Evolutionary conservation across 1,139 yeast species (phyloP).

Genomic region (Suhomyces chickasaworum): DNA sequence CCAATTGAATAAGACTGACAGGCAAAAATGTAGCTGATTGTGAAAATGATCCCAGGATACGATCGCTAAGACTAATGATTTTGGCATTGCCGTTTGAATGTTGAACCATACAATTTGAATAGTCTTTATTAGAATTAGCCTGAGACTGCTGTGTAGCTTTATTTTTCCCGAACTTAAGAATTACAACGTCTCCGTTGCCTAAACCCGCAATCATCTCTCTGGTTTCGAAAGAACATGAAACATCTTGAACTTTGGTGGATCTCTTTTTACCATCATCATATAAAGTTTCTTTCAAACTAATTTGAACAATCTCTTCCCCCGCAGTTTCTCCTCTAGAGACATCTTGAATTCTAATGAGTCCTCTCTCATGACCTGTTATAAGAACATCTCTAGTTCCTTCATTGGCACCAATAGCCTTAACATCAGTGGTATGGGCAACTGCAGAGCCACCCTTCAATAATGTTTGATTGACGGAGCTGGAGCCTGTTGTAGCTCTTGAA

Average conservation of each 20-base stretch:
- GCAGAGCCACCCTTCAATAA: conserved; percentile 81
- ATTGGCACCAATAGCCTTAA: conserved; percentile 54
- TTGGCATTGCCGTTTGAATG: conserved; percentile 42
- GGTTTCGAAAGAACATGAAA: conserved; percentile 75
- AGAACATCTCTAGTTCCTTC: conserved; percentile 61
- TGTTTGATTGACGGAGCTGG: conserved; percentile 38
- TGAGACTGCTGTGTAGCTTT: conserved; percentile 15
- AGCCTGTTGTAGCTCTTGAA: conserved; percentile 35
- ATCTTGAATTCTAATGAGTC: conserved; percentile 78
- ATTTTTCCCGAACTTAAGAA: conserved; percentile 68
- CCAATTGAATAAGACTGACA: conserved; percentile 45
- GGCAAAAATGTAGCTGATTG: conserved; percentile 61
- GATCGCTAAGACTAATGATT: conserved; percentile 32
- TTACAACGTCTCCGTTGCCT: conserved; percentile 69
- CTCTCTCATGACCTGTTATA: conserved; percentile 82
- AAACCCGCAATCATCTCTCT: conserved; percentile 77
- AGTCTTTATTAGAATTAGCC: conserved; percentile 21
- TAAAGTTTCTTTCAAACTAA: conserved; percentile 40
- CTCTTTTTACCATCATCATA: conserved; percentile 30
- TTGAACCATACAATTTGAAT: conserved; percentile 32
- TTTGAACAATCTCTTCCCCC: conserved; percentile 50
- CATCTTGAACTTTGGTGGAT: conserved; percentile 51
- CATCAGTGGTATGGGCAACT: conserved; percentile 35
- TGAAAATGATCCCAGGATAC: conserved; percentile 39
- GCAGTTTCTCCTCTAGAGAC: conserved; percentile 75